These are phyloP conservation scores for Cardamine resedifolia DNA, from an alignment of 345 rosid species.

Conservation along the genomic window DNA sequence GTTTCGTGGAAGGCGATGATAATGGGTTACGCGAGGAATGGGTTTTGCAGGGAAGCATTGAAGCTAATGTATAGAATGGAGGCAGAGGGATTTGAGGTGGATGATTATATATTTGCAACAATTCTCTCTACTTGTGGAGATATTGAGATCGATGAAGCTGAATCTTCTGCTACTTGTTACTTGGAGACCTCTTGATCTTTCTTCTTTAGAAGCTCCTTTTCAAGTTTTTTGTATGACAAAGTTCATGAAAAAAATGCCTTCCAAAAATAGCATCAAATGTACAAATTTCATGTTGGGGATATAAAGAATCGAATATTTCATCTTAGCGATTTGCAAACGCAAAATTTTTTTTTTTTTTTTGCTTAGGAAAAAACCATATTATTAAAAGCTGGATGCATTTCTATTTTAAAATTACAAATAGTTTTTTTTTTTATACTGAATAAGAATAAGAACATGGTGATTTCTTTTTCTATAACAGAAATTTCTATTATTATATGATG, in stretches of 20 bases:
- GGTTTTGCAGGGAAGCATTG: constrained; percentile 76
- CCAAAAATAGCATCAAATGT: constrained; percentile 14
- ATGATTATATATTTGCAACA: constrained; percentile 61
- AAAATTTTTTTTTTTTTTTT: neutral
- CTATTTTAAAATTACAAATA: neutral
- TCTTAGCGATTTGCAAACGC: neutral
- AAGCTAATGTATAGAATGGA: constrained; percentile 79
- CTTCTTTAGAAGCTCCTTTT: constrained; percentile 11
- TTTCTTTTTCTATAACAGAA: neutral
- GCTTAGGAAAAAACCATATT: neutral
- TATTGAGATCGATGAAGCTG: constrained; percentile 43
- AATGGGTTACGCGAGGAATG: constrained; percentile 70
- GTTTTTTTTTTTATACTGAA: neutral
- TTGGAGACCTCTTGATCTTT: constrained; percentile 42
- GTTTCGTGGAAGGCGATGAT: constrained; percentile 87
- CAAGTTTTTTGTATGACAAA: neutral
- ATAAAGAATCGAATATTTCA: neutral
- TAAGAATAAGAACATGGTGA: neutral
- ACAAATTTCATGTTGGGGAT: constrained; percentile 4
- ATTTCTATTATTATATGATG: neutral
- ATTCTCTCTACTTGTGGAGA: constrained; percentile 72
- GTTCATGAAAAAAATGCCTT: constrained; percentile 1
- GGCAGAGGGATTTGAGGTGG: constrained; percentile 73
- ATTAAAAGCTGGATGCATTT: neutral
- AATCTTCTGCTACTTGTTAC: constrained; percentile 42